Evolutionary conservation across 129 eudicot species (phyloP).

Genomic region (Erigeron canadensis): DNA sequence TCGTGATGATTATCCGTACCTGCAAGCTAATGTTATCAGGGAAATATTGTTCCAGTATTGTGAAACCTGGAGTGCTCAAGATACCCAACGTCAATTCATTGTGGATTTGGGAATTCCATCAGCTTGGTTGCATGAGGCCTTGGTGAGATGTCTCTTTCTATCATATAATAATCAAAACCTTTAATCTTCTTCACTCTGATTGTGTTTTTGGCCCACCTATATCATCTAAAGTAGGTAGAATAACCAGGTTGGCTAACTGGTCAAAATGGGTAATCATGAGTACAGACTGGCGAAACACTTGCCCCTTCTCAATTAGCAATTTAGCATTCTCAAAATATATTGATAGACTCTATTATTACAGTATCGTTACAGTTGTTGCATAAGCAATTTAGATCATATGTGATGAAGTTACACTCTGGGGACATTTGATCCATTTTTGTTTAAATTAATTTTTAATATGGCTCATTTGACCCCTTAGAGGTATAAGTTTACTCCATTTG

Average conservation of each 20-base stretch:
- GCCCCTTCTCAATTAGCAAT: not conserved
- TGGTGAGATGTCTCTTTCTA: slow-evolving; percentile 55
- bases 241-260: not conserved
- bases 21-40: slow-evolving; percentile 66
- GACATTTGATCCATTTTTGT: not conserved
- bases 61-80: slow-evolving; percentile 84
- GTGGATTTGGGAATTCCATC: slow-evolving; percentile 81
- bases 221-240: slow-evolving; percentile 3
- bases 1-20: slow-evolving; percentile 73
- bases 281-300: not conserved
- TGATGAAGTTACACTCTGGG: not conserved
- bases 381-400: not conserved
- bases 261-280: not conserved
- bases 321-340: not conserved
- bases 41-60: slow-evolving; percentile 89
- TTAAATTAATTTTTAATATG: not conserved
- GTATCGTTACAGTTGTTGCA: not conserved
- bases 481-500: not conserved
- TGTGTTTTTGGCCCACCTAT: slow-evolving; percentile 6
- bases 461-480: not conserved
- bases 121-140: slow-evolving; percentile 94
- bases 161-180: not conserved
- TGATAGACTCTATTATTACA: not conserved
- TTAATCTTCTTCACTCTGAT: slow-evolving; percentile 7
- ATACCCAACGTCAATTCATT: slow-evolving; percentile 62